Conservation (phyloP, 2,329 filamentous ascomycete genomes). For the Colletotrichum trifolii region DNA sequence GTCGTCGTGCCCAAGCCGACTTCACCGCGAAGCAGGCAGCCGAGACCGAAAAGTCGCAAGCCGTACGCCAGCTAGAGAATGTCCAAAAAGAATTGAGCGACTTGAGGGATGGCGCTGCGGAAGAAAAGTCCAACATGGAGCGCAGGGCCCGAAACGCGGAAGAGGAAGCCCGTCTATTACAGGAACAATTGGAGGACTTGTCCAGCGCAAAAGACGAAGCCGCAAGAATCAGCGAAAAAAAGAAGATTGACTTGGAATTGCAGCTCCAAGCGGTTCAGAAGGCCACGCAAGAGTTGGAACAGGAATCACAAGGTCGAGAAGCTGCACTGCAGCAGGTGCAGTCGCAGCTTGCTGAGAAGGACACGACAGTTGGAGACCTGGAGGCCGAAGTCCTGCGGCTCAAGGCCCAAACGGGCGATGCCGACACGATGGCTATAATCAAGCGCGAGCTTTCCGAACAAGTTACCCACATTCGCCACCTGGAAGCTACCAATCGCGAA, state of each 20-base stretch:
- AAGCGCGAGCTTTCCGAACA: conserved; percentile 91
- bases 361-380: conserved; percentile 76
- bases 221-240: conserved; percentile 69
- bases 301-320: conserved; percentile 67
- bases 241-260: conserved; percentile 64
- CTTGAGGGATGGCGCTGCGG: conserved; percentile 59
- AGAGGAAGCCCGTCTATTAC: conserved; percentile 77
- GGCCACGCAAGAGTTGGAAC: conserved; percentile 67
- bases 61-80: conserved; percentile 60
- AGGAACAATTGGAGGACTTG: conserved; percentile 85
- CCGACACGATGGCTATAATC: conserved; percentile 85
- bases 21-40: conserved; percentile 74
- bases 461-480: conserved; percentile 85
- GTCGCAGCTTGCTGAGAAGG: conserved; percentile 74
- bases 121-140: conserved; percentile 74
- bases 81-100: conserved; percentile 63
- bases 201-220: conserved; percentile 74
- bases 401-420: conserved; percentile 88
- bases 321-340: conserved; percentile 70
- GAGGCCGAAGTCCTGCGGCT: conserved; percentile 86
- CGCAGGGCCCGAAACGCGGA: conserved; percentile 76
- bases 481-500: conserved; percentile 85
- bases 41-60: conserved; percentile 64
- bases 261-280: conserved; percentile 59
- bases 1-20: conserved; percentile 85